A percentile compares a stretch with the other conserved stretches of the same genome.
Conservation (phyloP, 345 rosid genomes). For the Ailanthus altissimus region DNA sequence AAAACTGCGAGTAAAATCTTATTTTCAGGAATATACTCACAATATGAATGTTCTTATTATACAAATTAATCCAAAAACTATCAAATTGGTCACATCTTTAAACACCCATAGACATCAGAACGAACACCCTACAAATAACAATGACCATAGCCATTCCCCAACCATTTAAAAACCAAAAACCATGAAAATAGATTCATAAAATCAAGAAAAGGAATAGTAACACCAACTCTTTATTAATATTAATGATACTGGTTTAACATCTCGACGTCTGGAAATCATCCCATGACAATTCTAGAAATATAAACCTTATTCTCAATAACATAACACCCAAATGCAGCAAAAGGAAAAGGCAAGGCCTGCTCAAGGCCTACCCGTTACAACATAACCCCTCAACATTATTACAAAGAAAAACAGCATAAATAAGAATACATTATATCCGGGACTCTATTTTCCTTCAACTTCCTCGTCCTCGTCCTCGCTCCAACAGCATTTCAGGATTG, state of each 20-base stretch:
- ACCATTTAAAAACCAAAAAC: neutral
- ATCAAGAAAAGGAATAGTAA: neutral
- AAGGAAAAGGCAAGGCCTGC: neutral
- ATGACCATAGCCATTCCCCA: neutral
- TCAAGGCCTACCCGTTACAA: slow-evolving; percentile 9
- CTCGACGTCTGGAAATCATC: neutral
- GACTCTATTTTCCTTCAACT: slow-evolving; percentile 26
- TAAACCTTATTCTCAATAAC: neutral
- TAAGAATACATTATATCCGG: neutral
- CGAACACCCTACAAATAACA: neutral
- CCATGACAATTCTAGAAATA: neutral
- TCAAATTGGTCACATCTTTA: too few species aligned
- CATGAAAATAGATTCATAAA: neutral
- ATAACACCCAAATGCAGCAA: neutral
- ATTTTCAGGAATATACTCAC: too few species aligned
- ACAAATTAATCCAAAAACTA: too few species aligned
- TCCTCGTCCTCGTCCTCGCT: slow-evolving; percentile 53
- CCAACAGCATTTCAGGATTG: slow-evolving; percentile 56
- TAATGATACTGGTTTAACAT: neutral
- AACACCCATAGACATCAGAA: neutral
- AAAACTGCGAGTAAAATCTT: too few species aligned
- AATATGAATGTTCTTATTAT: too few species aligned
- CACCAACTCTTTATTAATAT: neutral
- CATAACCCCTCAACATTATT: slow-evolving; percentile 24
- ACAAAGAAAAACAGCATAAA: neutral